Evolutionary conservation across 2,329 filamentous ascomycete species (phyloP).

Genomic region (Fusarium mexicanum): DNA sequence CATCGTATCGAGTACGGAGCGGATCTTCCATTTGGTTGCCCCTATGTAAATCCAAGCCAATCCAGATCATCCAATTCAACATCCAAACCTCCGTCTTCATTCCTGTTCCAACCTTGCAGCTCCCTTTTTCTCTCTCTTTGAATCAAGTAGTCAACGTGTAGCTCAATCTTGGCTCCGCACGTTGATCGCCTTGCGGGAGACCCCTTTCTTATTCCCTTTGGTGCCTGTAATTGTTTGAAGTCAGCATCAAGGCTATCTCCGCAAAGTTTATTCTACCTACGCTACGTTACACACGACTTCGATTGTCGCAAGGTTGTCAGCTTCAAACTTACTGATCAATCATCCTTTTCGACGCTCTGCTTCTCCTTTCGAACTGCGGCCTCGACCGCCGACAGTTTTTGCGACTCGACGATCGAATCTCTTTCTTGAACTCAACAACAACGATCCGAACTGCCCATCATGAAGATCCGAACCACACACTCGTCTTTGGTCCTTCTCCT

Average conservation of each 20-base stretch:
- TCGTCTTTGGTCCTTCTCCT: conserved; percentile 69
- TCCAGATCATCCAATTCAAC: conserved; percentile 24
- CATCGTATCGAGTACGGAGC: conserved; percentile 12
- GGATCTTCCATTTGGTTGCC: conserved; percentile 30
- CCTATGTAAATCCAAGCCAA: conserved; percentile 38
- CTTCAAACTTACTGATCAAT: not conserved
- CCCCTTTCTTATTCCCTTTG: not conserved
- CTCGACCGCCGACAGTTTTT: conserved; percentile 18
- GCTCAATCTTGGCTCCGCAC: not conserved
- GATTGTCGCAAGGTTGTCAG: conserved; percentile 25
- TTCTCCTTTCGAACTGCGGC: conserved; percentile 12
- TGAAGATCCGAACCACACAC: conserved; percentile 67
- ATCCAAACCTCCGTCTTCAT: conserved; percentile 29
- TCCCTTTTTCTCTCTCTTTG: conserved; percentile 29
- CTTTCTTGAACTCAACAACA: not conserved
- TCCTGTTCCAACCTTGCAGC: conserved; percentile 25
- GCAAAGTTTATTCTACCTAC: conserved; percentile 26
- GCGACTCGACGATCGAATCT: conserved; percentile 3
- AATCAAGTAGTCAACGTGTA: conserved; percentile 3
- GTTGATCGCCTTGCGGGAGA: not conserved
- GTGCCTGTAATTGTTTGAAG: not conserved
- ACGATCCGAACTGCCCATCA: conserved; percentile 49
- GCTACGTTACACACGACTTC: conserved; percentile 33
- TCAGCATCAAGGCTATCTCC: conserved; percentile 26
- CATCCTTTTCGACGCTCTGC: not conserved